Base-by-base conservation (phyloP, 495 filamentous ascomycete genomes). In the Cercophora sp. region DNA sequence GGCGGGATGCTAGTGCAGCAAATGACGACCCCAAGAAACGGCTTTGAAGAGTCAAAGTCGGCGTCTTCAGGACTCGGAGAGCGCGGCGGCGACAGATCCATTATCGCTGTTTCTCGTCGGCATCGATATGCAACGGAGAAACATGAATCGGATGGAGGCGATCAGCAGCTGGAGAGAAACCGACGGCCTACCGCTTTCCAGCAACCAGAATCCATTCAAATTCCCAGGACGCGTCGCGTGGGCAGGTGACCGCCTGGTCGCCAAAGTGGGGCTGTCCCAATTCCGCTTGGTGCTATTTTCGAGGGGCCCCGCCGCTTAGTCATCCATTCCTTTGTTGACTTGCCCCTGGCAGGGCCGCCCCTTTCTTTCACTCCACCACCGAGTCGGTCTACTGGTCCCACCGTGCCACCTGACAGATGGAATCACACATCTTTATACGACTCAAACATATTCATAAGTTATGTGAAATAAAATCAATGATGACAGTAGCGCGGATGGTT, bases 1-100 rank as follows among this genome's bases (percentile, higher is more conserved):
- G 87, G 77, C 19, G 85, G 73, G 35, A 98, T 84, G 24, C 85
- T 88, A 19, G 93, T 98, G 68, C 91, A 96, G 75, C 93, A 98
- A 54, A 98, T 75, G 43, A 96, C 81, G 44, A 89, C 82, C 46
- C 90, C 89, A 50, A 72, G 71, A 55, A 98, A 83, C 44, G 93
- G 92, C 44, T 73, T 74, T n/a, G 78, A 71, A 10, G 66, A 55
- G 56, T 76, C 67, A 39, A 74, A 68, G n/a, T 47, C 20, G n/a
- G 43, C 37, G 20, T 54, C 48, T 4, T 50, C 56, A 40, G 36
- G 25, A 24, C 59, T 40, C 10, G 35, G 36, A n/a, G 49, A 42
- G 19, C 16, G 15, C 16, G 2, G n/a, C 36, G 57, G 41, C 34
- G 40, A 51, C 4, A 59, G 40, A 26, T 47, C 56, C 65, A 63